Base-by-base conservation (phyloP, 495 filamentous ascomycete genomes). In the Aspergillus diversus region DNA sequence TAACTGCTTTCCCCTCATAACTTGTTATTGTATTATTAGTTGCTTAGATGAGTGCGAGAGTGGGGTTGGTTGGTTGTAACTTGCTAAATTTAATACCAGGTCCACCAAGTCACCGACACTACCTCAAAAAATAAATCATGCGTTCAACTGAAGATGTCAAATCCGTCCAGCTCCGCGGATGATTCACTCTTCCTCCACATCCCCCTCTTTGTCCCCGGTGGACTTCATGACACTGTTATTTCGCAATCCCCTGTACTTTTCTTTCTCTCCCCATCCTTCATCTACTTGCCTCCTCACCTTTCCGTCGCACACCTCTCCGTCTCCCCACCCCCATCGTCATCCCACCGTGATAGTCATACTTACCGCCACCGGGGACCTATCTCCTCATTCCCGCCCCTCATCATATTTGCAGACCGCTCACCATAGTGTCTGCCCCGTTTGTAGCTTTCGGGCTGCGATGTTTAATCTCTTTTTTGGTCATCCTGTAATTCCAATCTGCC, bases 361-460 rank as follows among this genome's bases (percentile, higher is more conserved):
- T 37, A 7, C 60, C 53, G 53, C 60, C 60, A 56, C 53, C 60
- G 32, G 27, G 8, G 60, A 16, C 12, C 47, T 54, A 21, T 27
- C n/a, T 46, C 51, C 62, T 58, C 50, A 59, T 39, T 17, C 21
- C 46, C 47, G 15, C 59, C 63, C 63, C 62, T 57, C 62, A 33
- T 59, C 61, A 65, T 35, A 8, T 46, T 33, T 51, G 60, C 57
- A 50, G n/a, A 50, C 51, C 15, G 42, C 46, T 33, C 42, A 12
- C 3, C 35, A 39, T n/a, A 33, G 2, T 46, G 4, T 34, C 21
- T 13, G 9, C n/a, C 47, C 43, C 33, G 16, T 61, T 50, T 39
- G 32, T n/a, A 33, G 59, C 37, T 62, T n/a, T 56, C 43, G 27
- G 59, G 35, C 55, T 63, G 60, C 47, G 65, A 69, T 72, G 70